phyloP scores from a whole-genome alignment of 768 basidiomycete genomes.

The Melanogaster broomeanus region DNA sequence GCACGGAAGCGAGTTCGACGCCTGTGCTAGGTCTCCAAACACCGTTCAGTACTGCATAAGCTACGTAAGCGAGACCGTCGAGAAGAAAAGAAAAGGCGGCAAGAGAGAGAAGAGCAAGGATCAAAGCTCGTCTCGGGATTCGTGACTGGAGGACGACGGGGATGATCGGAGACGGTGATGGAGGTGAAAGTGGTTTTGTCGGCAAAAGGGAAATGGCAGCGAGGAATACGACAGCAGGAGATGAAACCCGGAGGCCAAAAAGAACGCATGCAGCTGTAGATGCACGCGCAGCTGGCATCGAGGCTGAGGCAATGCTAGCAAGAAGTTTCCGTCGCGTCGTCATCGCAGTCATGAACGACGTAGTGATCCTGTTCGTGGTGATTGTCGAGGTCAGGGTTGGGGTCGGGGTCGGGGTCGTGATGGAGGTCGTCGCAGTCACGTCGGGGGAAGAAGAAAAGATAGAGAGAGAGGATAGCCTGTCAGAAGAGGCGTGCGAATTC shows the following conservation, averaged over 20 bases:
- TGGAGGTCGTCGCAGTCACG: conserved; percentile 17
- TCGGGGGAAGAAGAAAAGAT: conserved; percentile 25
- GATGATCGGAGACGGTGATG: conserved; percentile 62
- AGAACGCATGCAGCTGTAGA: conserved; percentile 38
- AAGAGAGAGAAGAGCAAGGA: conserved; percentile 71
- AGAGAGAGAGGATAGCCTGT: conserved; percentile 23
- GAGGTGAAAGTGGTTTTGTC: conserved; percentile 45
- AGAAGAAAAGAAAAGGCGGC: conserved; percentile 71
- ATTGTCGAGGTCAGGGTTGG: background rate
- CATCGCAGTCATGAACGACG: conserved; percentile 15
- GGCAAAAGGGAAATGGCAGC: conserved; percentile 61
- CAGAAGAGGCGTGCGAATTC: conserved; percentile 32
- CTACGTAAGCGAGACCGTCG: conserved; percentile 75
- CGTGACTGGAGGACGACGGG: conserved; percentile 73
- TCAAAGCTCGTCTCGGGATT: conserved; percentile 74
- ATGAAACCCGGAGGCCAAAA: conserved; percentile 61
- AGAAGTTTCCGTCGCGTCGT: conserved; percentile 26
- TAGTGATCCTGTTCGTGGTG: background rate
- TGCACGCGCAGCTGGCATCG: conserved; percentile 24
- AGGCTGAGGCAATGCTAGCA: conserved; percentile 20
- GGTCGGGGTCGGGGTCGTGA: background rate
- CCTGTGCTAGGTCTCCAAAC: conserved; percentile 65
- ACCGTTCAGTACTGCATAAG: conserved; percentile 62
- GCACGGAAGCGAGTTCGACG: conserved; percentile 64
- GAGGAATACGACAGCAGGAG: conserved; percentile 66